Conservation (phyloP, 2,329 filamentous ascomycete genomes). For the Paraconiothyrium brasiliense region DNA sequence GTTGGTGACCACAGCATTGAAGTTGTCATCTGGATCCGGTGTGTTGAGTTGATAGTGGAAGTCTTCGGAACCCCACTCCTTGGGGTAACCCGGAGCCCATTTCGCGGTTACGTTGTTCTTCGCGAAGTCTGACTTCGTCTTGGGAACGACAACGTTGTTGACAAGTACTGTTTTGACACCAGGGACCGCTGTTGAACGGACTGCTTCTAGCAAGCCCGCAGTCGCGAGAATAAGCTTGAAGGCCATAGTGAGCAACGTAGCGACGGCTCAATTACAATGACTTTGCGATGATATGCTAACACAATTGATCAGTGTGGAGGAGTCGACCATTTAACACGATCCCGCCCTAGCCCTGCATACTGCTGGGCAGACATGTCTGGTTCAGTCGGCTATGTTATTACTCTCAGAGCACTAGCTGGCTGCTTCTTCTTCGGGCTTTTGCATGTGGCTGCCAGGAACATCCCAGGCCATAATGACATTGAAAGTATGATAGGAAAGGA, state of each 20-base stretch:
- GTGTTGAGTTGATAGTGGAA: slow-evolving; percentile 14
- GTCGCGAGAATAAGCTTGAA: slow-evolving; percentile 1
- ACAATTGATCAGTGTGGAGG: background rate
- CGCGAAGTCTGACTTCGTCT: slow-evolving; percentile 17
- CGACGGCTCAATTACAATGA: background rate
- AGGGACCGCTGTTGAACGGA: slow-evolving; percentile 2
- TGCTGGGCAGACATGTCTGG: background rate
- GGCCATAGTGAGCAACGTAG: slow-evolving; percentile 7
- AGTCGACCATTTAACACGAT: background rate
- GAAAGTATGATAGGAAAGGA: background rate
- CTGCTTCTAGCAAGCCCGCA: slow-evolving; percentile 10
- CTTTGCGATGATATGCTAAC: background rate
- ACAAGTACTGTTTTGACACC: background rate
- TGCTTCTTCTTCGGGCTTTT: background rate
- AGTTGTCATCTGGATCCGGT: slow-evolving; percentile 15
- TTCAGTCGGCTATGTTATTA: background rate
- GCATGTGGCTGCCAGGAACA: background rate
- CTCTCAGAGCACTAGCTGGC: background rate
- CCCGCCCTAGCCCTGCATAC: background rate
- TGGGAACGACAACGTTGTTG: slow-evolving; percentile 13
- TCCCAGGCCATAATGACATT: background rate
- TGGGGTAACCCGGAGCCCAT: slow-evolving; percentile 20
- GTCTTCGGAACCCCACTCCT: slow-evolving; percentile 21
- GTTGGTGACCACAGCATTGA: slow-evolving; percentile 8
- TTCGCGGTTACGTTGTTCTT: slow-evolving; percentile 20